phyloP scores from a whole-genome alignment of 441 rosid genomes.

The Eutrema salsugineum region DNA sequence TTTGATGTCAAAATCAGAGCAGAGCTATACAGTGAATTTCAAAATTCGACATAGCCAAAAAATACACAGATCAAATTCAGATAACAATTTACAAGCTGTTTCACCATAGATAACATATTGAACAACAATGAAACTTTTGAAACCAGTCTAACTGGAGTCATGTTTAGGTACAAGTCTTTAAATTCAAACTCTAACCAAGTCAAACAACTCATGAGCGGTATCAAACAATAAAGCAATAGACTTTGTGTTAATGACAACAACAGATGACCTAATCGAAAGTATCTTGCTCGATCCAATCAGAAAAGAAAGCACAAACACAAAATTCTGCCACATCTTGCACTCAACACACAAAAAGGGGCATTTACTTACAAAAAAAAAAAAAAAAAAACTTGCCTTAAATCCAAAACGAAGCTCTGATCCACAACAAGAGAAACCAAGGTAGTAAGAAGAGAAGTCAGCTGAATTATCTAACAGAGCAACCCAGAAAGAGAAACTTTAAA shows the following conservation, averaged over 20 bases:
- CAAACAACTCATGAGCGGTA: slow-evolving; percentile 25
- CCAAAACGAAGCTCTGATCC: slow-evolving; percentile 26
- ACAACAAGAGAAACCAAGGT: slow-evolving; percentile 39
- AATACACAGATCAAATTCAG: slow-evolving; percentile 13
- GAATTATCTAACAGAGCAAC: slow-evolving; percentile 21
- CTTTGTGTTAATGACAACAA: slow-evolving; percentile 32
- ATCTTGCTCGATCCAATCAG: slow-evolving; percentile 17
- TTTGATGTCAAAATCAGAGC: slow-evolving; percentile 8
- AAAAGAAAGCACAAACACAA: slow-evolving; percentile 2
- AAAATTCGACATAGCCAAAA: slow-evolving; percentile 5
- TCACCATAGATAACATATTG: neutral
- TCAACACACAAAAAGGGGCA: neutral
- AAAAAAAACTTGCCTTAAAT: slow-evolving; percentile 46
- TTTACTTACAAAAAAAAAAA: too few relatives aligned
- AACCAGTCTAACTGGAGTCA: neutral
- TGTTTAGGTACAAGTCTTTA: neutral
- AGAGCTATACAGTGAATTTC: neutral
- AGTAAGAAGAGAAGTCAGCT: slow-evolving; percentile 38
- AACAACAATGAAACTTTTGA: neutral
- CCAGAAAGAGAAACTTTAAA: slow-evolving; percentile 11
- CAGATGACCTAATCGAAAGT: slow-evolving; percentile 24
- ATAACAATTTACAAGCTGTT: too few relatives aligned
- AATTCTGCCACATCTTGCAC: neutral
- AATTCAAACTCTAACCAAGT: slow-evolving; percentile 4
- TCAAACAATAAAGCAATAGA: slow-evolving; percentile 39